Evolutionary conservation across 495 filamentous ascomycete genomes (phyloP).

Genomic region (Neurospora cerealis): DNA sequence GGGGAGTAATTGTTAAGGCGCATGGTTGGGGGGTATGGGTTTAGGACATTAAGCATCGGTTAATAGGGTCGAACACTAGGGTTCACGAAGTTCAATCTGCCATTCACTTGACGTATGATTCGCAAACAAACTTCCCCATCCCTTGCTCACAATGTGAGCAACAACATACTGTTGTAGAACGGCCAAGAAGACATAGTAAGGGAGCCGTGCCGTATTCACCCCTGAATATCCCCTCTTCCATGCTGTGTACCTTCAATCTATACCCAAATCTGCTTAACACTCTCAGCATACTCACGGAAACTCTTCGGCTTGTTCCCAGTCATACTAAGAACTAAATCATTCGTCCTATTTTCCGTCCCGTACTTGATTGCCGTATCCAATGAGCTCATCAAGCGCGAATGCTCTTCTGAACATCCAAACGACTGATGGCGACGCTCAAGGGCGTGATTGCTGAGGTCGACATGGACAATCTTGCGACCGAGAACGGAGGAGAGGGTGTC

Average conservation of each 20-base stretch:
- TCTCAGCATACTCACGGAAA: slow-evolving; percentile 27
- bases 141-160: not conserved
- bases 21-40: not conserved
- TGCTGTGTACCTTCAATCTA: not conserved
- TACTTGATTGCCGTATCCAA: slow-evolving; percentile 27
- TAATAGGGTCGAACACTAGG: not conserved
- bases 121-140: not conserved
- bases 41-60: not conserved
- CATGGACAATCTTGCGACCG: slow-evolving; percentile 31
- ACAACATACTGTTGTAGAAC: not conserved
- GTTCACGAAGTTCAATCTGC: not conserved
- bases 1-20: not conserved
- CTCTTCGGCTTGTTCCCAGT: slow-evolving; percentile 24
- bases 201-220: not conserved
- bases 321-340: slow-evolving; percentile 26
- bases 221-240: not conserved
- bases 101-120: not conserved
- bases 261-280: slow-evolving; percentile 23
- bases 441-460: slow-evolving; percentile 27
- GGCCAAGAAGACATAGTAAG: not conserved
- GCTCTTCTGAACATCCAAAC: slow-evolving; percentile 26
- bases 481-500: slow-evolving; percentile 28
- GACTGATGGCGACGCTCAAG: slow-evolving; percentile 12
- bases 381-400: slow-evolving; percentile 21
- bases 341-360: slow-evolving; percentile 30